phyloP scores from a whole-genome alignment of 2,329 filamentous ascomycete genomes.

The Mariannaea elegans region DNA sequence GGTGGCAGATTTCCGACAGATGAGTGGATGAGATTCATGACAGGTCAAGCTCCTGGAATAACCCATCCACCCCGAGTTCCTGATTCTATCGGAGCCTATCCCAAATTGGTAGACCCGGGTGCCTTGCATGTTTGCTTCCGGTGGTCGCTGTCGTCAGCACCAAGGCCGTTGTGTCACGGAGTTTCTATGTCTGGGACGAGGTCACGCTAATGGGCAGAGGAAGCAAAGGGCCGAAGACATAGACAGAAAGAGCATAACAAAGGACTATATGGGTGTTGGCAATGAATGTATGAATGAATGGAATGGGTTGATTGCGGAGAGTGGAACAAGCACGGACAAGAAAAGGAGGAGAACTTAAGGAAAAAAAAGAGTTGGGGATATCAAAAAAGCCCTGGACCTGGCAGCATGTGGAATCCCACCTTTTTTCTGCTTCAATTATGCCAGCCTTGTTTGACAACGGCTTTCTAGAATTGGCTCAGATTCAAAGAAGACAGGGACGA shows the following conservation, averaged over 20 bases:
- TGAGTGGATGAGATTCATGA: constrained; percentile 9
- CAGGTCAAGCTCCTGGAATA: not conserved
- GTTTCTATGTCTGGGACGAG: constrained; percentile 5
- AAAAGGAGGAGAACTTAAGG: not conserved
- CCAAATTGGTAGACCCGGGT: constrained; percentile 22
- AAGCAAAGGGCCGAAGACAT: not conserved
- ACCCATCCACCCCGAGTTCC: constrained; percentile 6
- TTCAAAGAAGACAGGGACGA: not conserved
- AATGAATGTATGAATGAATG: not conserved
- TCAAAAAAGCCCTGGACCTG: constrained; percentile 9
- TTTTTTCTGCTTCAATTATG: not conserved
- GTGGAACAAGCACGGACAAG: not conserved
- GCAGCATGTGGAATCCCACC: constrained; percentile 17
- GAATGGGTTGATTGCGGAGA: not conserved
- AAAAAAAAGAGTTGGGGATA: not conserved
- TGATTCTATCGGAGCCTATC: constrained; percentile 9
- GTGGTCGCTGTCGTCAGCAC: constrained; percentile 18
- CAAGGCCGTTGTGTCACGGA: not conserved
- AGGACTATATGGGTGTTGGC: not conserved
- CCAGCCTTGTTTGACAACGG: constrained; percentile 12
- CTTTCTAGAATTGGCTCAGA: constrained; percentile 15
- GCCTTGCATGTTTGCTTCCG: constrained; percentile 23
- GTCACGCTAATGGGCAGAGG: constrained; percentile 7
- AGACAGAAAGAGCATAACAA: not conserved
- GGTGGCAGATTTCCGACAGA: constrained; percentile 5